A percentile compares a stretch with the other conserved stretches of the same genome.
Evolutionary conservation across 164 flowering plant species (phyloP).

Genomic region (Malania oleifera): DNA sequence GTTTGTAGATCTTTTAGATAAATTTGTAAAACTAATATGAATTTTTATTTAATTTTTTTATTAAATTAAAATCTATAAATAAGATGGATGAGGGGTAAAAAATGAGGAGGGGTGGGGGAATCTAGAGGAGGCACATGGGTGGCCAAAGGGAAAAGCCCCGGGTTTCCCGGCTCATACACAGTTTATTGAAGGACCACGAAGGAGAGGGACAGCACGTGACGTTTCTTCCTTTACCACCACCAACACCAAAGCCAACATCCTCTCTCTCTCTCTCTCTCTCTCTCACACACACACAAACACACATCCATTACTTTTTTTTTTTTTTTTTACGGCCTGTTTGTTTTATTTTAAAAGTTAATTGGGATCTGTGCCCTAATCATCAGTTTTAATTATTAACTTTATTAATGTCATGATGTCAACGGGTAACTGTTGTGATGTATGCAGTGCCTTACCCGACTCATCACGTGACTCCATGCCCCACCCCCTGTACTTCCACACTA

Average conservation of each 20-base stretch:
- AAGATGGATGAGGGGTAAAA: no score
- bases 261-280: slow-evolving; percentile 4
- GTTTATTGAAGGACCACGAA: neutral
- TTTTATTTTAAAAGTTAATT: slow-evolving; percentile 9
- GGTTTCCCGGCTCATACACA: slow-evolving; percentile 25
- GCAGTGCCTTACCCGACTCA: no score
- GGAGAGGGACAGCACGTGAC: slow-evolving; percentile 33
- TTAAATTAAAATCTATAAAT: no score
- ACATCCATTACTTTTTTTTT: no score
- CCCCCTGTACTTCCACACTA: no score
- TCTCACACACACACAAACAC: neutral
- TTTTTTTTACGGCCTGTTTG: no score
- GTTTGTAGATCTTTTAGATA: no score
- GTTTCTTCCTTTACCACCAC: slow-evolving; percentile 25
- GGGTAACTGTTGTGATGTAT: neutral
- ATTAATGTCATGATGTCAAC: neutral
- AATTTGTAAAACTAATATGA: no score
- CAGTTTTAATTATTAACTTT: neutral
- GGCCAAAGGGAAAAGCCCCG: slow-evolving; percentile 21
- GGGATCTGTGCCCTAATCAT: slow-evolving; percentile 59
- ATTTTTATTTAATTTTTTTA: no score
- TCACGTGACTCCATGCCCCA: no score
- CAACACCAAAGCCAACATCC: no score
- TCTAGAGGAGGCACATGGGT: slow-evolving; percentile 32
- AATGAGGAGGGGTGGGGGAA: no score